Evolutionary conservation across 2,329 filamentous ascomycete species (phyloP), one percentile per base, ranked within the genome.

Genomic region (Lecanicillium sp.): DNA sequence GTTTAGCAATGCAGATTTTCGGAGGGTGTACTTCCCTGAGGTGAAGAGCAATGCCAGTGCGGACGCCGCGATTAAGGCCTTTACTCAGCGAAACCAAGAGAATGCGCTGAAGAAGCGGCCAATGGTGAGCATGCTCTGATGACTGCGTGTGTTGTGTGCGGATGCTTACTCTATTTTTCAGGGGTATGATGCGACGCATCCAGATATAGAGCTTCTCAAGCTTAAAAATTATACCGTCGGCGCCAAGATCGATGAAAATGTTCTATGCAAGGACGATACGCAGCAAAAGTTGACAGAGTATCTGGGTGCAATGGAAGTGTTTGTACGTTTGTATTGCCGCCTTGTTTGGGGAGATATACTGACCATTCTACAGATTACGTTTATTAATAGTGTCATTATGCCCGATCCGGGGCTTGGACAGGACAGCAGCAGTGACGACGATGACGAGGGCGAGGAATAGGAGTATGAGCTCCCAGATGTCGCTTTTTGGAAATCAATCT

Each of bases 31-130:
- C 56, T 71, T 90, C 34, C 71, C 72, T 3, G 43, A 49, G 13
- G 46, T 55, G 9, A 51, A 56, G 33, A 40, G 39, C 4, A 42
- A 44, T 2, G 68, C 69, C 4, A 51, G 46, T 10, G 49, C 51
- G 4, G 69, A 74, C 44, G 74, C 74, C 35, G 79, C 72, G 14
- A 59, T 92, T 5, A 71, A 76, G 47, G 83, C 82, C 1, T 94
- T 95, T 59, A 71, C 75, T 17, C 69, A 67, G 31, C 67, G 72
- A 48, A 96, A 94, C 52, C 65, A 74, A 46, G 77, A 79, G 43
- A 83, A 77, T 44, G 87, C 87, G 12, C 68, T 96, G 36, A 94
- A 94, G 69, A 90, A 78, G 28, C 81, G 82, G 54, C 89, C 89
- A 4, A 90, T 89, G 77, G 87, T 87, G 59, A 58, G 72, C 46